Evolutionary conservation across 148 eudicot species (phyloP).

Genomic region (Camellia lanceoleosa): DNA sequence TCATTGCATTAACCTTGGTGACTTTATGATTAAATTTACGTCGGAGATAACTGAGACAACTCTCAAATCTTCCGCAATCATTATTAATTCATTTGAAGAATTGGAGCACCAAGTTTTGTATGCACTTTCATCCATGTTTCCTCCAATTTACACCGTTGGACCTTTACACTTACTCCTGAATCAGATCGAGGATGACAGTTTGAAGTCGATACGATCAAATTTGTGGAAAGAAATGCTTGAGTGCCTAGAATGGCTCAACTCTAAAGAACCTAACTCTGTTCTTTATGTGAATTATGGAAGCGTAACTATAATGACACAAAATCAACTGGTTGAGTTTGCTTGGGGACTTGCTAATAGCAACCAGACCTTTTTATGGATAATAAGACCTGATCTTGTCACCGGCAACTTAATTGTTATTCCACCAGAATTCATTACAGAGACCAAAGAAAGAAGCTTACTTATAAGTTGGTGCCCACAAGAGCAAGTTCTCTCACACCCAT

Average conservation of each 20-base stretch:
- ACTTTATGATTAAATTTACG: neutral
- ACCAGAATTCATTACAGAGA: neutral
- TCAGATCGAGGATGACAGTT: neutral
- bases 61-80: slow-evolving; percentile 2
- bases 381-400: slow-evolving; percentile 8
- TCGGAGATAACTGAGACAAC: neutral
- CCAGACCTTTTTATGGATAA: slow-evolving; percentile 9
- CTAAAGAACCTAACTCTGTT: neutral
- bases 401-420: slow-evolving; percentile 4
- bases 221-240: slow-evolving; percentile 11
- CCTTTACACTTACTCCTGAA: slow-evolving; percentile 10
- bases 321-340: slow-evolving; percentile 11
- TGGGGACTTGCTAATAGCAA: slow-evolving; percentile 18
- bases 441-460: neutral
- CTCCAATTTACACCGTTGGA: neutral
- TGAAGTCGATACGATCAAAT: neutral
- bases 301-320: neutral
- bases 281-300: slow-evolving; percentile 18
- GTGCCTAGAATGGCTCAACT: slow-evolving; percentile 17
- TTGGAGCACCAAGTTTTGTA: slow-evolving; percentile 3
- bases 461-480: slow-evolving; percentile 18
- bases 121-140: neutral
- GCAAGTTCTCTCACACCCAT: slow-evolving; percentile 2
- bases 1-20: neutral
- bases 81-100: slow-evolving; percentile 2